phyloP scores from a whole-genome alignment of 257 asterid genomes.

The Osmanthus fragrans region DNA sequence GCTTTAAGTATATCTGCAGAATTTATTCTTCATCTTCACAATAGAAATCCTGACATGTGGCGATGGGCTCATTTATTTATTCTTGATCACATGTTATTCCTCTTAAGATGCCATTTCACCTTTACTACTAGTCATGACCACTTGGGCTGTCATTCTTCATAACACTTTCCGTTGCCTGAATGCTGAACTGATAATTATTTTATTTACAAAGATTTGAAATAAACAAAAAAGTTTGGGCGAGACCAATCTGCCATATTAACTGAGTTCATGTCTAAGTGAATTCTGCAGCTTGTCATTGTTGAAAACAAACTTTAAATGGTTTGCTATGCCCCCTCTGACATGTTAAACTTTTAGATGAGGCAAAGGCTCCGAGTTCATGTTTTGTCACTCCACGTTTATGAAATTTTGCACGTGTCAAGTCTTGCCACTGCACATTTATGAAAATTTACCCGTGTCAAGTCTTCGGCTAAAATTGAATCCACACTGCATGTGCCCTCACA shows the following conservation, averaged over 20 bases:
- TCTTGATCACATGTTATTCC: neutral
- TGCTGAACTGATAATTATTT: neutral
- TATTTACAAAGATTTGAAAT: neutral
- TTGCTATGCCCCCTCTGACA: neutral
- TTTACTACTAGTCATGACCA: neutral
- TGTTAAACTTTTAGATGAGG: neutral
- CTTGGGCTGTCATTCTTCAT: neutral
- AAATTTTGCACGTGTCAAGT: neutral
- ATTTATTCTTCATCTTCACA: no score
- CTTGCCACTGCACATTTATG: neutral
- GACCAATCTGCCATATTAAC: neutral
- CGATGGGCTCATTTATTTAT: no score
- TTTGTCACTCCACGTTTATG: neutral
- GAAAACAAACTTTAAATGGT: neutral
- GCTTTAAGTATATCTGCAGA: no score
- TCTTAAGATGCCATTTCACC: neutral
- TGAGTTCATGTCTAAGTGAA: neutral
- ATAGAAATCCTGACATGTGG: no score
- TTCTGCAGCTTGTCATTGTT: constrained; percentile 5
- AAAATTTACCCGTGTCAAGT: neutral
- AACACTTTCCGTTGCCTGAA: neutral
- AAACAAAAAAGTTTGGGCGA: neutral
- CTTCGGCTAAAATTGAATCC: neutral
- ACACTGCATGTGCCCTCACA: neutral
- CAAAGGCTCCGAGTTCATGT: neutral